Percentiles rank a stretch among this genome's conserved stretches.
These are phyloP conservation scores for Scutellaria barbata DNA, from an alignment of 257 asterid species.

Conservation along the genomic window DNA sequence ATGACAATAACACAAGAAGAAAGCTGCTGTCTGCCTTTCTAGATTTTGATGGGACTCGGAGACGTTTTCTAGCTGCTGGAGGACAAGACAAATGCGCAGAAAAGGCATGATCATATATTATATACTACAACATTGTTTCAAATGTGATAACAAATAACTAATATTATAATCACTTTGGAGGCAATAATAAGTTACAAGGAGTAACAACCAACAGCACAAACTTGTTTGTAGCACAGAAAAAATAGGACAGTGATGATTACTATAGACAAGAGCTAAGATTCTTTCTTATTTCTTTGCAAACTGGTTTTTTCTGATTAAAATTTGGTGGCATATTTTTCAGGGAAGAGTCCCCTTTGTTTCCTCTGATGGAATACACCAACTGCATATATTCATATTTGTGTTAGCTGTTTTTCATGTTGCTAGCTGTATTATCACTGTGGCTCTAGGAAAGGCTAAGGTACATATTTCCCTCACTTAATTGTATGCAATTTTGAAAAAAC, in stretches of 20 bases:
- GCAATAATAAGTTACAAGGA: not conserved
- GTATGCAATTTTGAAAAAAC: too few species aligned
- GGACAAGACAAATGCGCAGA: constrained; percentile 51
- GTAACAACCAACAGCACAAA: not conserved
- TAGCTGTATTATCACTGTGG: constrained; percentile 50
- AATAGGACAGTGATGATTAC: too few species aligned
- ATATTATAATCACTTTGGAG: not conserved
- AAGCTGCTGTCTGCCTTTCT: constrained; percentile 36
- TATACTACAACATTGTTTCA: not conserved
- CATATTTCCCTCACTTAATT: not conserved
- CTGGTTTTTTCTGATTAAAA: constrained; percentile 2
- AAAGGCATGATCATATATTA: constrained; percentile 45
- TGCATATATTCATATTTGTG: constrained; percentile 63
- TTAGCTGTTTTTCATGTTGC: constrained; percentile 58
- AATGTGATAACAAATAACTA: not conserved
- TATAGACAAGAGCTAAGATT: not conserved
- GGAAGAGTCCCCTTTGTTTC: constrained; percentile 56
- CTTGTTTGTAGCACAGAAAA: too few species aligned
- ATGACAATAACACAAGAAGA: constrained; percentile 33
- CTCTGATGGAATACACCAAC: constrained; percentile 53
- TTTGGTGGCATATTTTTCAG: constrained; percentile 34
- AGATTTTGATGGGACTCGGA: constrained; percentile 26
- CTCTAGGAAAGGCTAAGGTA: constrained; percentile 57
- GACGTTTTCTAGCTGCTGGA: constrained; percentile 48
- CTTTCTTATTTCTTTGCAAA: not conserved